Evolutionary conservation across 129 eudicot species (phyloP).

Genomic region (Centella asiatica): DNA sequence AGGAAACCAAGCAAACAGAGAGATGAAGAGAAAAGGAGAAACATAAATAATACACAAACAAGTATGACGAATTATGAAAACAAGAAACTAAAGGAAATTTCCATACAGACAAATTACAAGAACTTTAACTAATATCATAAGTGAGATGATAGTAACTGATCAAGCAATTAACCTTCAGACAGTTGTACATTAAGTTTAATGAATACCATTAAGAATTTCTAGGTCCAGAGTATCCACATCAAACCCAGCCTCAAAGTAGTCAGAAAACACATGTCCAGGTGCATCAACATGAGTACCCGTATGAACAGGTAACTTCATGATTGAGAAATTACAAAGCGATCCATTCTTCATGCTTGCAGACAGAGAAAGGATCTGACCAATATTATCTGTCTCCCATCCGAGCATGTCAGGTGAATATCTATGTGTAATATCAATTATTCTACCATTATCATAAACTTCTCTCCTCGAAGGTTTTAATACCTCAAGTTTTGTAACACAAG

Average conservation of each 20-base stretch:
- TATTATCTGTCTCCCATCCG: slow-evolving; percentile 29
- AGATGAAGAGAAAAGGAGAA: too few relatives aligned
- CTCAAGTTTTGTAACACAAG: slow-evolving; percentile 14
- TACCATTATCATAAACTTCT: slow-evolving; percentile 46
- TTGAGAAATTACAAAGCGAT: slow-evolving; percentile 53
- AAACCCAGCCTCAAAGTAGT: slow-evolving; percentile 66
- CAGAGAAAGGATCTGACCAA: slow-evolving; percentile 46
- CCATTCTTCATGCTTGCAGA: slow-evolving; percentile 64
- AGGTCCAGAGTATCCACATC: slow-evolving; percentile 78
- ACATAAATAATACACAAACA: too few relatives aligned
- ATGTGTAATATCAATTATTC: slow-evolving; percentile 66
- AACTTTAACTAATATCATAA: too few relatives aligned
- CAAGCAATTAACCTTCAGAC: too few relatives aligned
- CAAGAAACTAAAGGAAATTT: too few relatives aligned
- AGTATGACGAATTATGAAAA: too few relatives aligned
- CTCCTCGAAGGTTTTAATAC: slow-evolving; percentile 26
- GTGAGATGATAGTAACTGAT: too few relatives aligned
- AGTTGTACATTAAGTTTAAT: too few relatives aligned
- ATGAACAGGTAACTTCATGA: slow-evolving; percentile 61
- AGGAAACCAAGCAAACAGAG: not conserved
- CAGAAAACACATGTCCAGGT: slow-evolving; percentile 68
- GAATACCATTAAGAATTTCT: slow-evolving; percentile 54
- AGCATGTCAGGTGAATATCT: slow-evolving; percentile 35
- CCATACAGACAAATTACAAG: too few relatives aligned
- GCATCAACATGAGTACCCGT: slow-evolving; percentile 95